Conservation (phyloP, 306 rosid species). For the Acacia melanoxylon region DNA sequence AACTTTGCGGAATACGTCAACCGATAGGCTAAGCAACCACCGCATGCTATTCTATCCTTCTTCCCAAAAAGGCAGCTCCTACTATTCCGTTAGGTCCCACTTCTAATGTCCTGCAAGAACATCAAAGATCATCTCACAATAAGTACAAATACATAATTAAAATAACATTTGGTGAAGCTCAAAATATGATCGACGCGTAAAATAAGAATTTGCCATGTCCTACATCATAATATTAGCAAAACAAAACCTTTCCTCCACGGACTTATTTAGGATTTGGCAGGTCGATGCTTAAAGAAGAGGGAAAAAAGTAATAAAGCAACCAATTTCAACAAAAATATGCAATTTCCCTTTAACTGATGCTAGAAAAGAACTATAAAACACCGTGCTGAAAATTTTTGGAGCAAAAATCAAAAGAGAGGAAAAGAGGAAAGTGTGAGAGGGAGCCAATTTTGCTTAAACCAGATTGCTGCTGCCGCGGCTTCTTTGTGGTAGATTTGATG, state of each 20-base stretch:
- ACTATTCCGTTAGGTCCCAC: slow-evolving; percentile 22
- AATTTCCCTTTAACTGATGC: neutral
- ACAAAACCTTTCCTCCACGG: neutral
- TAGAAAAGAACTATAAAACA: neutral
- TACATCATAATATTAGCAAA: slow-evolving; percentile 26
- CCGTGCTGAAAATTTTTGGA: neutral
- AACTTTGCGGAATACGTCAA: no score
- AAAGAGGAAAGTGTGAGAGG: no score
- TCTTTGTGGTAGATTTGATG: no score
- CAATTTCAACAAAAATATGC: neutral
- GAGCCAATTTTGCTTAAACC: no score
- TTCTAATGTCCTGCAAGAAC: slow-evolving; percentile 35
- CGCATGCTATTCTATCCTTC: slow-evolving; percentile 81
- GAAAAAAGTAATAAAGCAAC: neutral
- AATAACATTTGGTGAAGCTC: no score
- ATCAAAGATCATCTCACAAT: neutral
- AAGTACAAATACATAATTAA: no score
- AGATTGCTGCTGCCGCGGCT: no score
- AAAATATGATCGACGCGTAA: no score
- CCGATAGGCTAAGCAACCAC: slow-evolving; percentile 94
- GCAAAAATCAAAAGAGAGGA: no score
- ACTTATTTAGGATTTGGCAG: neutral
- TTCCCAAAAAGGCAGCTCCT: slow-evolving; percentile 45
- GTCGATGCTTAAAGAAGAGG: neutral
- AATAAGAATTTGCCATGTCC: no score